These are phyloP conservation scores for Argentina anserina DNA, from an alignment of 306 rosid genomes.

Conservation along the genomic window DNA sequence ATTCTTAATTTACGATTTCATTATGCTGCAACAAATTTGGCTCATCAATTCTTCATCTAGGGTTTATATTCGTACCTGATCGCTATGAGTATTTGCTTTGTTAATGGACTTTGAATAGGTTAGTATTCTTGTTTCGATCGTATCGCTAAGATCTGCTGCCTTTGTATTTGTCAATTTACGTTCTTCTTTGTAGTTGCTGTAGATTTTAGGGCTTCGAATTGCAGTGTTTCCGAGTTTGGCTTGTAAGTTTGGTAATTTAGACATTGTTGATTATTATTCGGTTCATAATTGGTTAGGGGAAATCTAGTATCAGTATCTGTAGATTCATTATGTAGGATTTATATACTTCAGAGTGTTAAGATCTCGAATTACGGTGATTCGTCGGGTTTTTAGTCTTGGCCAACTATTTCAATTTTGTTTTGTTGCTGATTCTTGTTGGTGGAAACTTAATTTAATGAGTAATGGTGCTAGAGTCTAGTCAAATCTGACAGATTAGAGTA, in stretches of 20 bases:
- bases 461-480: neutral
- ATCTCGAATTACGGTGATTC: neutral
- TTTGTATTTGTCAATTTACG: neutral
- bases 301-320: neutral
- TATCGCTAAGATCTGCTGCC: slow-evolving; percentile 12
- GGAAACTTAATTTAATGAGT: neutral
- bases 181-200: neutral
- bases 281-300: neutral
- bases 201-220: neutral
- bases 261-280: neutral
- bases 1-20: neutral
- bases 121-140: neutral
- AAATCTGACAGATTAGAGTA: neutral
- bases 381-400: neutral
- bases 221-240: neutral
- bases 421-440: neutral
- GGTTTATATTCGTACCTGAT: neutral
- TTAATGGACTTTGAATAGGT: neutral
- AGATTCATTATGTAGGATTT: too few species aligned
- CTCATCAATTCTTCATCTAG: neutral
- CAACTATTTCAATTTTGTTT: neutral
- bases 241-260: neutral
- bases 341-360: neutral
- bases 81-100: neutral
- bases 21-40: neutral